Evolutionary conservation across 805 yeast species (phyloP).

Genomic region (Cyberlindnera sargentensis): DNA sequence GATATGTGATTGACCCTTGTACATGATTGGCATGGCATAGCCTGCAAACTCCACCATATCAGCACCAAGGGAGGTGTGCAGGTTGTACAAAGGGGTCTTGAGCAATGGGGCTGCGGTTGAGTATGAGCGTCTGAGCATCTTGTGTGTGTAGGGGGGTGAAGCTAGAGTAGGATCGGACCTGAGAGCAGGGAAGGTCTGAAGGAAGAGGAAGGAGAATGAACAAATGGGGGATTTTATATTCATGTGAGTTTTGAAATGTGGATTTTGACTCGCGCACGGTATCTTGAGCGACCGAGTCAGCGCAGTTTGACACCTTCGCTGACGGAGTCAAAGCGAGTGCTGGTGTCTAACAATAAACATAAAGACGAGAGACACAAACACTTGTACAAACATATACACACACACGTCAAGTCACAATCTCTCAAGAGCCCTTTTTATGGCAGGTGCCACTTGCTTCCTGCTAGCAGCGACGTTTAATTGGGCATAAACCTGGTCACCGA

Average conservation of each 20-base stretch:
- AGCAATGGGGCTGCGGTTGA: constrained; percentile 18
- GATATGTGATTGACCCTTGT: constrained; percentile 77
- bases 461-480: constrained; percentile 48
- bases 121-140: constrained; percentile 19
- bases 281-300: constrained; percentile 1
- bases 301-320: background rate
- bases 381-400: background rate
- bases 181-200: too few relatives aligned
- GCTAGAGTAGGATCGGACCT: too few relatives aligned
- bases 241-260: too few relatives aligned
- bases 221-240: too few relatives aligned
- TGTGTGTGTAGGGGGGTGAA: background rate
- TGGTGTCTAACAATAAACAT: too few relatives aligned
- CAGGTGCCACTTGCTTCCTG: constrained; percentile 83
- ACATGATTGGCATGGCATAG: constrained; percentile 90
- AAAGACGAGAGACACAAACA: too few relatives aligned
- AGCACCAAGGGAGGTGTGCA: constrained; percentile 74
- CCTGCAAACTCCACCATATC: constrained; percentile 96
- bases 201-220: too few relatives aligned
- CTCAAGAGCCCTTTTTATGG: constrained; percentile 22
- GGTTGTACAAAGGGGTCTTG: constrained; percentile 74
- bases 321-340: constrained; percentile 1
- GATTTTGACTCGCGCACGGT: too few relatives aligned
- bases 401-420: constrained; percentile 4
- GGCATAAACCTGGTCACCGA: constrained; percentile 16